These are phyloP conservation scores for Bipolaris zeicola DNA, from an alignment of 2,329 filamentous ascomycete species.

Conservation along the genomic window DNA sequence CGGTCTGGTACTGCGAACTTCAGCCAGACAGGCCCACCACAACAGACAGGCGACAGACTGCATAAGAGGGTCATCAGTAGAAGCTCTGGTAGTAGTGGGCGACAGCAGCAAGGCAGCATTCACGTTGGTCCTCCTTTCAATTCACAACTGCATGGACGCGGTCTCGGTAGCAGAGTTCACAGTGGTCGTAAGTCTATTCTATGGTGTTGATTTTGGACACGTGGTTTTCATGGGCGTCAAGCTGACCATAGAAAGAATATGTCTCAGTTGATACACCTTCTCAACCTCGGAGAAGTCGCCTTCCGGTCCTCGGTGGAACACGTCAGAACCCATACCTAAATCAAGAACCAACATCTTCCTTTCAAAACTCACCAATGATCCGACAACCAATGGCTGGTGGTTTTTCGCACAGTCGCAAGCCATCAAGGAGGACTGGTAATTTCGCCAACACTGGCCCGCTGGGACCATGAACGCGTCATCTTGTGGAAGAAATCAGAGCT, in stretches of 20 bases:
- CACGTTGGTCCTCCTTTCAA: slow-evolving; percentile 27
- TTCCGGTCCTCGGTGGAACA: slow-evolving; percentile 36
- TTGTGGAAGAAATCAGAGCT: not conserved
- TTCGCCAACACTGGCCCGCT: slow-evolving; percentile 17
- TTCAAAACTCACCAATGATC: slow-evolving; percentile 40
- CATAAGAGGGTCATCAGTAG: slow-evolving; percentile 31
- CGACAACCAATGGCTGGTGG: slow-evolving; percentile 41
- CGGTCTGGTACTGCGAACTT: slow-evolving; percentile 33
- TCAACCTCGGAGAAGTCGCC: slow-evolving; percentile 33
- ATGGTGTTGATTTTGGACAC: not conserved
- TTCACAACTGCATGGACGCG: slow-evolving; percentile 27
- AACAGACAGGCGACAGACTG: slow-evolving; percentile 20
- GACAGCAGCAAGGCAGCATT: slow-evolving; percentile 26
- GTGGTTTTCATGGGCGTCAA: not conserved
- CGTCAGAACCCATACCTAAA: slow-evolving; percentile 32
- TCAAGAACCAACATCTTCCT: slow-evolving; percentile 24
- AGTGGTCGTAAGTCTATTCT: slow-evolving; percentile 29
- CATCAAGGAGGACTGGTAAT: slow-evolving; percentile 33
- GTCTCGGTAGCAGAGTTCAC: slow-evolving; percentile 18
- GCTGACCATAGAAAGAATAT: slow-evolving; percentile 28
- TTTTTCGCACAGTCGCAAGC: slow-evolving; percentile 40
- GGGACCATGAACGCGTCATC: slow-evolving; percentile 10
- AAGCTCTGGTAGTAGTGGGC: slow-evolving; percentile 33
- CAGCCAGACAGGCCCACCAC: slow-evolving; percentile 22
- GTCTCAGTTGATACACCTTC: slow-evolving; percentile 35